Conservation (phyloP, 2,329 filamentous ascomycete species). For the Graphium sp. region DNA sequence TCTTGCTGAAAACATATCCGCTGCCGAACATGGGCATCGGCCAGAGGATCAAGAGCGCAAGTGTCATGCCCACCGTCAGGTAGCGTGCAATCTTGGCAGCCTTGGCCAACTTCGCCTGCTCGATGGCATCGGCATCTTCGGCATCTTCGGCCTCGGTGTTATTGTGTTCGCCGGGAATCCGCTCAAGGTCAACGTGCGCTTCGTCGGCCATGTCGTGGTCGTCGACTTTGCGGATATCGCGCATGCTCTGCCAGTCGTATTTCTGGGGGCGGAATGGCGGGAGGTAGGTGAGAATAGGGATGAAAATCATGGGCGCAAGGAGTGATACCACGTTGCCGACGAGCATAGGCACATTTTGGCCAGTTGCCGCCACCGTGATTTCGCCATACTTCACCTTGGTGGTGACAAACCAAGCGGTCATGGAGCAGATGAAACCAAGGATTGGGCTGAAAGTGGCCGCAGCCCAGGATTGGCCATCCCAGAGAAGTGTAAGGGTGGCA, state of each 20-base stretch:
- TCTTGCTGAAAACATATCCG: slow-evolving; percentile 12
- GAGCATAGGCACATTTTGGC: slow-evolving; percentile 65
- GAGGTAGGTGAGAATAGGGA: slow-evolving; percentile 50
- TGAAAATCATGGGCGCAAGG: slow-evolving; percentile 52
- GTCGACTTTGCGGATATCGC: slow-evolving; percentile 52
- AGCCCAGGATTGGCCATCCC: slow-evolving; percentile 40
- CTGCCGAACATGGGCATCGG: slow-evolving; percentile 13
- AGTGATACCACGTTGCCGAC: slow-evolving; percentile 66
- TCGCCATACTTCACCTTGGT: slow-evolving; percentile 19
- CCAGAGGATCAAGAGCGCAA: slow-evolving; percentile 22
- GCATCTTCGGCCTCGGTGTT: slow-evolving; percentile 9
- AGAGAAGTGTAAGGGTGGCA: slow-evolving; percentile 56
- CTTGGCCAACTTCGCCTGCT: slow-evolving; percentile 23
- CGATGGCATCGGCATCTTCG: slow-evolving; percentile 13
- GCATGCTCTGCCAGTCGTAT: slow-evolving; percentile 70
- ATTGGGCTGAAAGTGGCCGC: slow-evolving; percentile 55
- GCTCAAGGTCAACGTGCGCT: slow-evolving; percentile 49
- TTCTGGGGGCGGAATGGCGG: slow-evolving; percentile 26
- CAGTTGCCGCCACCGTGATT: slow-evolving; percentile 51
- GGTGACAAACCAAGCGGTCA: slow-evolving; percentile 1
- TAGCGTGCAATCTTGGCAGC: slow-evolving; percentile 25
- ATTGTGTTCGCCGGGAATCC: slow-evolving; percentile 30
- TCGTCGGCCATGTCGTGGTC: slow-evolving; percentile 50
- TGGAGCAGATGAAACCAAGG: not conserved
- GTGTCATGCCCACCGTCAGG: slow-evolving; percentile 40